Evolutionary conservation across 139 green algal species (phyloP).

Genomic region (Diplosphaera chodatii): DNA sequence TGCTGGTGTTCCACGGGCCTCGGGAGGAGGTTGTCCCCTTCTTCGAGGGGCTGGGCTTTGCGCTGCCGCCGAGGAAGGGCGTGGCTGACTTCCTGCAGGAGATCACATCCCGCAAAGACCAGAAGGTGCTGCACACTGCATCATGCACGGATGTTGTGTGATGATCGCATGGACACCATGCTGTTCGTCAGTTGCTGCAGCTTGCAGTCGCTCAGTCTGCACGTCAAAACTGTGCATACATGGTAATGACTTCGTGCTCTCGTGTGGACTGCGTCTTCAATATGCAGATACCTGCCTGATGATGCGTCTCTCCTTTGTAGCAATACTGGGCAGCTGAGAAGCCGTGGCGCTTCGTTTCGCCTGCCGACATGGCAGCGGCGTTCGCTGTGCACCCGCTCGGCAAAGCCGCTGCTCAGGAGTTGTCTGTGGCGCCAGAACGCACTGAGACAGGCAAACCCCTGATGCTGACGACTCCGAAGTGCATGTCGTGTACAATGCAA

Average conservation of each 20-base stretch:
- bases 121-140: constrained; percentile 6
- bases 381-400: constrained; percentile 6
- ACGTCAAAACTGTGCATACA: too few species aligned
- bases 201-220: too few species aligned
- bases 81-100: constrained; percentile 79
- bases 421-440: background rate
- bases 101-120: constrained; percentile 39
- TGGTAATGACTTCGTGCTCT: too few species aligned
- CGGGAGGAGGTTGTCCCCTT: constrained; percentile 54
- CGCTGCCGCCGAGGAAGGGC: constrained; percentile 39
- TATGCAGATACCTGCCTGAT: too few species aligned
- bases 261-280: too few species aligned
- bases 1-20: constrained; percentile 46
- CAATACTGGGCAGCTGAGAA: constrained; percentile 19
- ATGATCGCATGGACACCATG: too few species aligned
- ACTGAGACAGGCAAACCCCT: background rate
- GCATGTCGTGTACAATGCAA: too few species aligned
- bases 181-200: too few species aligned
- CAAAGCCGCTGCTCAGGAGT: background rate
- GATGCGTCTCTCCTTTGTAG: constrained; percentile 4
- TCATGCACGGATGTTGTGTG: too few species aligned
- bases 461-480: too few species aligned
- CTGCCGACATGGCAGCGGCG: background rate
- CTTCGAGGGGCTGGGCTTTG: constrained; percentile 55
- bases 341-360: constrained; percentile 13